Evolutionary conservation across 768 basidiomycete species (phyloP).

Genomic region (Agaricus subrufescens): DNA sequence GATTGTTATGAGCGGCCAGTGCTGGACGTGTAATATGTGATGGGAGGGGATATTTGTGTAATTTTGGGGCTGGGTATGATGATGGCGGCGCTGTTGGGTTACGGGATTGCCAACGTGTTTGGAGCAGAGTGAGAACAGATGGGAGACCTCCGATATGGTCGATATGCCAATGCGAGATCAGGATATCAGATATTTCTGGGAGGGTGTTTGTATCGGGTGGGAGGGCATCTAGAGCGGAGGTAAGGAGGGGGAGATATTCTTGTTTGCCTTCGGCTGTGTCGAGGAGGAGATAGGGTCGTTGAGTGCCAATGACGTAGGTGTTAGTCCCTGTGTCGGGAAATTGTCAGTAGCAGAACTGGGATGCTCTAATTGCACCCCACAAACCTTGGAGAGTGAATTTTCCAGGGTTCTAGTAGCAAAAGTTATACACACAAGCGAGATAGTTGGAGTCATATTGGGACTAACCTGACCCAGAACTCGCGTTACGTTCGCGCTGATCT

Average conservation of each 20-base stretch:
- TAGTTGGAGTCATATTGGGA: not conserved
- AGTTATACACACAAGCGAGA: not conserved
- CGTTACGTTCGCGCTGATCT: constrained; percentile 68
- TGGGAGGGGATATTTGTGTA: constrained; percentile 67
- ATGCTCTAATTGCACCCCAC: not conserved
- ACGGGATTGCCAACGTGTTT: constrained; percentile 53
- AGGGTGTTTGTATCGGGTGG: constrained; percentile 30
- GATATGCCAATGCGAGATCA: constrained; percentile 86
- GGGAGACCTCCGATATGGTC: constrained; percentile 84
- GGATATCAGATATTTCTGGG: constrained; percentile 78
- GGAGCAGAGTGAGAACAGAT: constrained; percentile 62
- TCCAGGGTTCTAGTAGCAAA: constrained; percentile 67
- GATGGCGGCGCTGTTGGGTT: constrained; percentile 29
- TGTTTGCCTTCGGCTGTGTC: constrained; percentile 79
- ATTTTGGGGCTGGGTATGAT: constrained; percentile 55
- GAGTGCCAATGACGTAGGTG: constrained; percentile 75
- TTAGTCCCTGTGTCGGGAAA: constrained; percentile 64
- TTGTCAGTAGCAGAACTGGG: not conserved
- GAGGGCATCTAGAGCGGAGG: constrained; percentile 47
- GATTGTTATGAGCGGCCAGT: constrained; percentile 24
- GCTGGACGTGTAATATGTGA: constrained; percentile 13
- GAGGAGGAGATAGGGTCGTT: constrained; percentile 71
- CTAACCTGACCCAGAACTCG: constrained; percentile 74
- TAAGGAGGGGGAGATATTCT: constrained; percentile 63
- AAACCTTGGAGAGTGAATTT: constrained; percentile 84